These are phyloP conservation scores for Thalia dealbata DNA, from an alignment of 176 grass and related monocot species.

Conservation along the genomic window DNA sequence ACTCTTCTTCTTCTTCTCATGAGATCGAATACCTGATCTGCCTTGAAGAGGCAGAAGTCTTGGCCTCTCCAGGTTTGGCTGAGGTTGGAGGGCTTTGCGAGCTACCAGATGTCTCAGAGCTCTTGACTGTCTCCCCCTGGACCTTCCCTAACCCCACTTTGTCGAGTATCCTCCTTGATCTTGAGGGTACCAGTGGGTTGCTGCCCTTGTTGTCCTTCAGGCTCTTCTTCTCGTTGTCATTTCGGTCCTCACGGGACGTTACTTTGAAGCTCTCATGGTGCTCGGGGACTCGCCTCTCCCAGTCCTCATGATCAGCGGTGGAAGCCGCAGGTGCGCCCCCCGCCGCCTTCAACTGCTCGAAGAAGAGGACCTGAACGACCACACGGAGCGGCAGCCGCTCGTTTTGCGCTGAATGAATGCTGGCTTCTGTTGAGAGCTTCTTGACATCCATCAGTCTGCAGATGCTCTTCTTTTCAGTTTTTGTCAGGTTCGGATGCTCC, in stretches of 20 bases:
- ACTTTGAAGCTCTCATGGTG: slow-evolving; percentile 33
- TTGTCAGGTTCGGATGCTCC: slow-evolving; percentile 63
- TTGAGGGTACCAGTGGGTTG: slow-evolving; percentile 43
- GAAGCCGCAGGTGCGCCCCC: not conserved
- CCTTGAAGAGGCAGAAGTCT: slow-evolving; percentile 53
- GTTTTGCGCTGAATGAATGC: slow-evolving; percentile 76
- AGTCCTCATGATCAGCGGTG: slow-evolving; percentile 24
- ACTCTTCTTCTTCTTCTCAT: slow-evolving; percentile 19
- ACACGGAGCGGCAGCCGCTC: slow-evolving; percentile 77
- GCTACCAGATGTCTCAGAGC: slow-evolving; percentile 80
- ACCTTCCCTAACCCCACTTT: slow-evolving; percentile 77
- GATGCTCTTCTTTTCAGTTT: slow-evolving; percentile 75
- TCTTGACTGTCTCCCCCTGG: slow-evolving; percentile 49
- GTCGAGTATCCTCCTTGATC: slow-evolving; percentile 87
- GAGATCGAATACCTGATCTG: slow-evolving; percentile 79
- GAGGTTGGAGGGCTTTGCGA: slow-evolving; percentile 67
- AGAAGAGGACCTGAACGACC: slow-evolving; percentile 94
- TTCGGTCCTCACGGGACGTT: slow-evolving; percentile 29
- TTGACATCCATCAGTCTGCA: slow-evolving; percentile 76
- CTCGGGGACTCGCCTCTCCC: slow-evolving; percentile 32
- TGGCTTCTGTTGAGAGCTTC: slow-evolving; percentile 73
- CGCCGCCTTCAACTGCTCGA: slow-evolving; percentile 59
- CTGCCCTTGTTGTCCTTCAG: slow-evolving; percentile 48
- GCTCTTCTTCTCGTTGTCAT: slow-evolving; percentile 37
- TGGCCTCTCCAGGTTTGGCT: slow-evolving; percentile 46